Evolutionary conservation across 768 basidiomycete species (phyloP), one percentile per base, ranked within the genome.

Genomic region (Favolaschia claudopus): DNA sequence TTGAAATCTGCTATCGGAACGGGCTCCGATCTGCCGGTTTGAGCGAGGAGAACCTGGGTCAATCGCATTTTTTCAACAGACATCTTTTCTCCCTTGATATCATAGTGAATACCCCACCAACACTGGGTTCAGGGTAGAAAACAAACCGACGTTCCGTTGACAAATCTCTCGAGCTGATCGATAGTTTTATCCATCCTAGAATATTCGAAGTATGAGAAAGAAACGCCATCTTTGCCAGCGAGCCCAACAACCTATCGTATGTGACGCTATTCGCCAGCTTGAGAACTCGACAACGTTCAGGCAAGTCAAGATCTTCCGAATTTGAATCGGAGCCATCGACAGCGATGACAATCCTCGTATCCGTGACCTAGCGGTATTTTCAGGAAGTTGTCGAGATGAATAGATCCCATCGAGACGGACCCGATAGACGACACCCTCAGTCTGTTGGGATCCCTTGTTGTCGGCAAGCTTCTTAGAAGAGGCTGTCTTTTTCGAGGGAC

Each of bases 181-280:
- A 96, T 80, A 0, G 92, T 89, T 60, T 88, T 88, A 55, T 93
- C 92, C 95, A 98, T 97, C 62, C 95, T 94, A 54, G 10, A 43
- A 19, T 29, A 10, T 34, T 32, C 28, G 31, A 28, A 31, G 28
- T 31, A 39, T 53, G 34, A 56, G 50, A 46, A 52, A 51, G 13
- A 12, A 20, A 20, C 42, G n/a, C 13, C 17, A n/a, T 28, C 42
- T 38, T 27, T 49, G 20, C 7, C 15, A 28, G 2, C 22, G n/a
- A n/a, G 36, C 25, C 33, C 27, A 29, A 60, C 38, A 70, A 86
- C 92, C 95, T 83, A 66, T 95, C 93, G 70, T 92, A 95, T 1
- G 96, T 99, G 15, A 93, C 87, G 52, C 89, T 94, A 66, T 98
- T 98, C 13, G 95, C 95, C 2, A 96, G 80, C 69, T 98, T 98